Conservation (phyloP, 371 early-diverging fungal species). For the Blastocladiella emersonii region DNA sequence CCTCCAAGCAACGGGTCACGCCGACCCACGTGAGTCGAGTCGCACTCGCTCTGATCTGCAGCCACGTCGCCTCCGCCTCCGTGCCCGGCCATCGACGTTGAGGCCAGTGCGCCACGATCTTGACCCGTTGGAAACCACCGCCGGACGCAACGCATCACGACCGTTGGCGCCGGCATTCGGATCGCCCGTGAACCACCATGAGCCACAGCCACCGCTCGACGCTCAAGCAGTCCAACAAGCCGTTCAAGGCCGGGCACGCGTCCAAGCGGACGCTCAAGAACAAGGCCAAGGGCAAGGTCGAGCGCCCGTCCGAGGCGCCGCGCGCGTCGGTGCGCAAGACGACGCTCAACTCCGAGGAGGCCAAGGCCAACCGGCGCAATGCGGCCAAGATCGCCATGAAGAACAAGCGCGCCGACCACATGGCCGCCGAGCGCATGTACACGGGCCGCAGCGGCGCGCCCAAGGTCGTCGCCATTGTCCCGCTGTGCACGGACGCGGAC, state of each 20-base stretch:
- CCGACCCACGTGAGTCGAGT: too few relatives aligned
- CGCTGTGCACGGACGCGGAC: slow-evolving; percentile 66
- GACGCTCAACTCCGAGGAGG: slow-evolving; percentile 19
- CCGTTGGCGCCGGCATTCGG: too few relatives aligned
- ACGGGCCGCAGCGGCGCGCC: slow-evolving; percentile 68
- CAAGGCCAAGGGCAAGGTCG: slow-evolving; percentile 50
- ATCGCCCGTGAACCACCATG: too few relatives aligned
- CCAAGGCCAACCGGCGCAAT: slow-evolving; percentile 71
- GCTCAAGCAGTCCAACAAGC: slow-evolving; percentile 82
- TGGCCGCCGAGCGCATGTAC: slow-evolving; percentile 56
- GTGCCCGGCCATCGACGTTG: too few relatives aligned
- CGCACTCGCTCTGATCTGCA: too few relatives aligned
- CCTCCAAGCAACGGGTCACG: too few relatives aligned
- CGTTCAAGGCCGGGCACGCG: slow-evolving; percentile 75
- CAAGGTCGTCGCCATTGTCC: slow-evolving; percentile 69
- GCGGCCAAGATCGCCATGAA: slow-evolving; percentile 62
- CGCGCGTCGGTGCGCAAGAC: slow-evolving; percentile 27
- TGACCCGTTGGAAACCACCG: too few relatives aligned
- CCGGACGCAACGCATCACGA: too few relatives aligned
- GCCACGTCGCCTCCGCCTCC: too few relatives aligned
- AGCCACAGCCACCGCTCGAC: slow-evolving; percentile 50
- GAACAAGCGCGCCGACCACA: slow-evolving; percentile 61
- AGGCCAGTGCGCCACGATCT: too few relatives aligned
- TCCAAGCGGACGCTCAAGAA: slow-evolving; percentile 64
- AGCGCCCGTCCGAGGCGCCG: slow-evolving; percentile 27